Base-by-base conservation (phyloP, 495 filamentous ascomycete species). In the Penicillium riverlandense region DNA sequence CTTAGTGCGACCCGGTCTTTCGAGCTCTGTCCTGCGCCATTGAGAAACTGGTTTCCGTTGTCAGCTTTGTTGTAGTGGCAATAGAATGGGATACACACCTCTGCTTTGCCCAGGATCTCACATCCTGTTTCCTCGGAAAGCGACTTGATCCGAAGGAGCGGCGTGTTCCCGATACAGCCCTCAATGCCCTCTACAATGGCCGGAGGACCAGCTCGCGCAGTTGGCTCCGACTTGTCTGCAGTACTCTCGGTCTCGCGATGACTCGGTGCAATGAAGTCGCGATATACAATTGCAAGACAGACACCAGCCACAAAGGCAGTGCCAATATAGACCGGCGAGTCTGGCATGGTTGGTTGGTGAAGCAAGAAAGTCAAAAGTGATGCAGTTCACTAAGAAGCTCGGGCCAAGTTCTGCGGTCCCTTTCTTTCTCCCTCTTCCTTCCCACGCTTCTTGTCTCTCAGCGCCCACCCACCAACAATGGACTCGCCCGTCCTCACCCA, bases 1-100 rank as follows among this genome's bases (percentile, higher is more conserved):
- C 79, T 86, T 32, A 96, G 67, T 6, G 94, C 92, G 5, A 97
- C 92, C 29, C 92, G 79, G 60, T 99, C 92, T 58, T 99, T 99
- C 11, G 94, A 89, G 53, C 88, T 95, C 44, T 86, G 85, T 10
- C 94, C 94, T n/a, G 88, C 90, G 35, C 89, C 90, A 69, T 96
- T 96, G 36, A 99, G 74, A 53, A 91, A 95, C 82, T 48, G 10
- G 10, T 38, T 29, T 31, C 4, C 32, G 11, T 32, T 16, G 33
- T 48, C 27, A 54, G 41, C 8, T 30, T 28, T 42, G 31, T 12
- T 38, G 22, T 29, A 4, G 30, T 27, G 12, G 36, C 22, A 28
- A 39, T 38, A 10, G 12, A 37, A n/a, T 13, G 28, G 36, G 8
- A 3, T 35, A 43, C 43, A 38, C 72, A 82, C 81, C 63, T 99